Base-by-base conservation (phyloP, 441 rosid genomes). In the Populus hybrid region DNA sequence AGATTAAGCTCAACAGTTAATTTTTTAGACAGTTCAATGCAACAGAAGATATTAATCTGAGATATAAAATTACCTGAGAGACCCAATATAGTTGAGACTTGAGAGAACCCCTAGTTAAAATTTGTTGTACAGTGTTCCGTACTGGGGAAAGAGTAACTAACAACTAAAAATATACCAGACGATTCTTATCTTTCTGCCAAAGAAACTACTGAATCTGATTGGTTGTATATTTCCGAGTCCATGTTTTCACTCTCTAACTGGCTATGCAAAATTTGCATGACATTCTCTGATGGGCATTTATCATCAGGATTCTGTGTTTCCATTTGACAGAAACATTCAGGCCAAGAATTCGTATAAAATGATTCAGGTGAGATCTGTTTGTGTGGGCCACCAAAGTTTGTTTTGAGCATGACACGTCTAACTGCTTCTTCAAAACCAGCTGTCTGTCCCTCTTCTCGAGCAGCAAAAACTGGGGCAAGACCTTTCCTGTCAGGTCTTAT, bases 311-410 rank as follows among this genome's bases (percentile, higher is more conserved):
- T 90, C 78, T 81, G 76, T 11, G 97, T 75, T 73, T 90, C 88
- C 67, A 79, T 80, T 84, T 92, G 91, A 84, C 98, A 96, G 86
- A 94, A 96, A 85, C 98, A 94, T 77, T 96, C 99, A 5, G 98
- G 98, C 98, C 99, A 96, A 78, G 99, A 93, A 81, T 96, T 96
- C 28, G 98, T 94, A 79, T 92, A 94, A 79, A 96, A 93, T 24
- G 99, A 94, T 81, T 94, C 98, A 1, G 98, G 98, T 65, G 97
- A 70, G 73, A 89, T 78, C 67, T 98, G 90, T 80, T 87, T 89
- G 83, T 93, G 99, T 78, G 98, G 98, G 32, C 97, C 95, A 14
- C 99, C 99, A 81, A 96, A 94, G 90, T 86, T 94, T 28, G 98
- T 92, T 80, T 86, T 90, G 54, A 85, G 83, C 98, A 96, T 96